Evolutionary conservation across 768 basidiomycete genomes (phyloP).

Genomic region (Stropharia rugosoannulata): DNA sequence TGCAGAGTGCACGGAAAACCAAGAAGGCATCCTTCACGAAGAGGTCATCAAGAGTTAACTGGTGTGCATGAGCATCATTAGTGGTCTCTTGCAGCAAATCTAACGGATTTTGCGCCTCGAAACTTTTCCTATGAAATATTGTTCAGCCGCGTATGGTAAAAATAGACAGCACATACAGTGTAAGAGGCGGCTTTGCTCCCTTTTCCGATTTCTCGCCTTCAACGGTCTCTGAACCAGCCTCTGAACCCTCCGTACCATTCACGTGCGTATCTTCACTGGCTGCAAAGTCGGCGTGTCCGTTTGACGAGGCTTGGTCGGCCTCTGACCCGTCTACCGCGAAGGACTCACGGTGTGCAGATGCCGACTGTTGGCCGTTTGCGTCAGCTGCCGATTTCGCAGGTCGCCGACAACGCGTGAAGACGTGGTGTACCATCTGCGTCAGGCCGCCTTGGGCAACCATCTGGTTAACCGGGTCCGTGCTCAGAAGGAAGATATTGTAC

Average conservation of each 20-base stretch:
- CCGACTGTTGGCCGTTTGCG: neutral
- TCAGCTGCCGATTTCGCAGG: neutral
- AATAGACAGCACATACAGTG: constrained; percentile 17
- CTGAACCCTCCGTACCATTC: neutral
- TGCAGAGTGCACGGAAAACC: constrained; percentile 95
- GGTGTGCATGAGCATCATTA: constrained; percentile 26
- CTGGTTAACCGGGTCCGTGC: constrained; percentile 88
- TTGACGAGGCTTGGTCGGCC: constrained; percentile 1
- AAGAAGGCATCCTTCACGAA: constrained; percentile 98
- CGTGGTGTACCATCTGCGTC: constrained; percentile 97
- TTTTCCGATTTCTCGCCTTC: neutral
- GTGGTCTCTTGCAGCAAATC: constrained; percentile 32
- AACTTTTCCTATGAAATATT: constrained; percentile 28
- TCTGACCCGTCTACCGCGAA: constrained; percentile 11
- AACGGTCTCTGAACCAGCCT: neutral
- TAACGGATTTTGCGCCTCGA: constrained; percentile 32
- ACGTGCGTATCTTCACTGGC: neutral
- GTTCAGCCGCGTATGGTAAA: constrained; percentile 3
- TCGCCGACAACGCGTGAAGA: constrained; percentile 79
- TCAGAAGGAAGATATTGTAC: constrained; percentile 96
- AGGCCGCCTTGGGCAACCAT: constrained; percentile 98
- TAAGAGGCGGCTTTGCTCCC: constrained; percentile 13
- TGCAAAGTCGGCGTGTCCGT: neutral
- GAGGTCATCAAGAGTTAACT: constrained; percentile 77
- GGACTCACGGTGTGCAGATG: constrained; percentile 16